These are phyloP conservation scores for Aeschynomene evenia DNA, from an alignment of 306 rosid species.

Conservation along the genomic window DNA sequence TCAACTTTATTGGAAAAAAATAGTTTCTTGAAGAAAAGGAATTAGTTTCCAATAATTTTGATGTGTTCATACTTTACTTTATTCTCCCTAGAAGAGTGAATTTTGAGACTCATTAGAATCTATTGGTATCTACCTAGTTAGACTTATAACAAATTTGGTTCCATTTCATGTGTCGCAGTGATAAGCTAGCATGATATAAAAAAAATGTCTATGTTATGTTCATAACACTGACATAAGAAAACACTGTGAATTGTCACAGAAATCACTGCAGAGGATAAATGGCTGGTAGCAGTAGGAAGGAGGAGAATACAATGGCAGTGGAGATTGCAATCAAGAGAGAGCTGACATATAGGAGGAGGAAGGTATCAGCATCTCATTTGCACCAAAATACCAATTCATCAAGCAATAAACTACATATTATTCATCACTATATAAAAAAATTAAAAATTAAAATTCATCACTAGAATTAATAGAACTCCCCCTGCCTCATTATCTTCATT, in stretches of 20 bases:
- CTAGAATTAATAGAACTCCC: no score
- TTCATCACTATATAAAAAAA: no score
- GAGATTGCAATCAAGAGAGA: constrained; percentile 33
- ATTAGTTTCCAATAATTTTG: background rate
- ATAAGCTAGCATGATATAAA: no score
- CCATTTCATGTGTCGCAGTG: no score
- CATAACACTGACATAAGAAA: background rate
- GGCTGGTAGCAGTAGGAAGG: background rate
- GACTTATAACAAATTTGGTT: background rate
- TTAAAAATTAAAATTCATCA: no score
- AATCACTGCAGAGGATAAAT: constrained; percentile 8
- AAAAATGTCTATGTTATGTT: background rate
- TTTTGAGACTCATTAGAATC: background rate
- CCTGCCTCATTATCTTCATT: no score
- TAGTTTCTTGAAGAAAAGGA: background rate
- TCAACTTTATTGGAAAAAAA: background rate
- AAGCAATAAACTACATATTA: no score
- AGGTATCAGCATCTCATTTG: background rate
- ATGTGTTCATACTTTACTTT: no score
- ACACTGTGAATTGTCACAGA: background rate
- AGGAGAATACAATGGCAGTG: constrained; percentile 21
- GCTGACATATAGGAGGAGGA: constrained; percentile 21
- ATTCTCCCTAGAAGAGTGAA: background rate
- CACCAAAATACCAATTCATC: background rate
- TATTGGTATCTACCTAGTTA: background rate